Conservation (phyloP, 768 basidiomycete species). For the Boletales sp. region DNA sequence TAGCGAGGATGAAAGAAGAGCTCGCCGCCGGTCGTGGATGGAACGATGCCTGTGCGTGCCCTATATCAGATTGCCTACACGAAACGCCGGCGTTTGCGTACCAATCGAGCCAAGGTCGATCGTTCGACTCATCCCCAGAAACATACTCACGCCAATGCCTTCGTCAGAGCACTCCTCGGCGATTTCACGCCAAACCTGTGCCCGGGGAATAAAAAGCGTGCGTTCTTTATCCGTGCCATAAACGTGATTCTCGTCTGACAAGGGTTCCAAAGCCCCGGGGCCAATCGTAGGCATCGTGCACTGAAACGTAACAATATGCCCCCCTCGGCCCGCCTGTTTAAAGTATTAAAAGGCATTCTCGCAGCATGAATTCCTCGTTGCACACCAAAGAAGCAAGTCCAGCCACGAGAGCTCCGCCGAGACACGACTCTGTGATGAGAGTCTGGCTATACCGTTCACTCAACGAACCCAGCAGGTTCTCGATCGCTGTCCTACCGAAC, state of each 20-base stretch:
- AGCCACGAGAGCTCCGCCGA: slow-evolving; percentile 75
- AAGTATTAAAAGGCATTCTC: slow-evolving; percentile 6
- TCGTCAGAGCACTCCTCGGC: slow-evolving; percentile 87
- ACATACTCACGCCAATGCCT: slow-evolving; percentile 88
- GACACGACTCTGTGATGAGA: slow-evolving; percentile 51
- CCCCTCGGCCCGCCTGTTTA: slow-evolving; percentile 61
- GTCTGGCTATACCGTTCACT: slow-evolving; percentile 57
- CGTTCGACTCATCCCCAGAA: slow-evolving; percentile 74
- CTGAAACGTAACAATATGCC: slow-evolving; percentile 73
- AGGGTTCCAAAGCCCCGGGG: slow-evolving; percentile 59
- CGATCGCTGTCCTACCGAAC: slow-evolving; percentile 52
- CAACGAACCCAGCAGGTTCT: slow-evolving; percentile 61
- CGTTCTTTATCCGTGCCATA: slow-evolving; percentile 88
- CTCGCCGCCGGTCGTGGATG: slow-evolving; percentile 83
- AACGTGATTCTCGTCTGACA: slow-evolving; percentile 57
- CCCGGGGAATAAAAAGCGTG: slow-evolving; percentile 74
- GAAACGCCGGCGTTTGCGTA: slow-evolving; percentile 26
- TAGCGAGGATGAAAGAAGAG: slow-evolving; percentile 93
- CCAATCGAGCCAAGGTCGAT: slow-evolving; percentile 89
- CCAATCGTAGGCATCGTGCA: slow-evolving; percentile 69
- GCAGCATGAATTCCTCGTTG: slow-evolving; percentile 14
- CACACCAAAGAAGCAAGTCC: slow-evolving; percentile 70
- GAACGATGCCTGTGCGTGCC: slow-evolving; percentile 47
- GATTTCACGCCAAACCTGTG: slow-evolving; percentile 72
- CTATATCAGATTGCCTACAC: slow-evolving; percentile 5